Evolutionary conservation across 805 yeast genomes (phyloP), one percentile per base, ranked within the genome.

Genomic region (Myxozyma nipponensis): DNA sequence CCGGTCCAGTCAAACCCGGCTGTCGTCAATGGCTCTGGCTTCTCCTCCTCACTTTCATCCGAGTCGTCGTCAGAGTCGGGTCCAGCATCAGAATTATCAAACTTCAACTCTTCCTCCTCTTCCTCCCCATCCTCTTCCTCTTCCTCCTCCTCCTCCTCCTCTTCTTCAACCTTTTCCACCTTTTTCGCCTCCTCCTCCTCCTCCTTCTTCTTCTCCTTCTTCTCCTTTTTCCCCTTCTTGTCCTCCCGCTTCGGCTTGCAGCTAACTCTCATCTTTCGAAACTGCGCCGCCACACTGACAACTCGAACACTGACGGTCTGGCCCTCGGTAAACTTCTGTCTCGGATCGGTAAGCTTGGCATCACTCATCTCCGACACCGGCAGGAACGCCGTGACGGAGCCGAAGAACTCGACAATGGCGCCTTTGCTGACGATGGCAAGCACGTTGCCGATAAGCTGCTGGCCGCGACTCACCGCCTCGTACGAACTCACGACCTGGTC

Each of bases 1-100:
- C 95, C 95, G 41, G 95, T 84, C 98, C 98, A 93, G 68, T 93
- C 96, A 62, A 93, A 93, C 2, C 95, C 95, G 61, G 81, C 82
- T 36, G 95, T 83, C 18, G 89, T 81, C 50, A 93, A 75, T 5
- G 95, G 95, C 36, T 68, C 72, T 1, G 70, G 47, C 19, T 64
- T 65, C 5, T 59, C 22, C 15, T 60, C 65, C 4, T 52, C 58
- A 9, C 61, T 71, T 4, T 66, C 69, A 17, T 60, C 70, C 32
- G 60, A 44, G 2, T 21, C 23, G 23, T 55, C 58, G 18, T 62
- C 66, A n/a, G 57, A 67, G 6, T 64, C 73, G 23, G 67, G 72
- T 10, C 22, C 25, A 6, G 19, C 54, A 3, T 17, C 69, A n/a
- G 60, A 63, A 19, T 49, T 49, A 13, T 47, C 47, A 15, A 15